Evolutionary conservation across 2,329 filamentous ascomycete species (phyloP).

Genomic region (Trichophaea hybrida): DNA sequence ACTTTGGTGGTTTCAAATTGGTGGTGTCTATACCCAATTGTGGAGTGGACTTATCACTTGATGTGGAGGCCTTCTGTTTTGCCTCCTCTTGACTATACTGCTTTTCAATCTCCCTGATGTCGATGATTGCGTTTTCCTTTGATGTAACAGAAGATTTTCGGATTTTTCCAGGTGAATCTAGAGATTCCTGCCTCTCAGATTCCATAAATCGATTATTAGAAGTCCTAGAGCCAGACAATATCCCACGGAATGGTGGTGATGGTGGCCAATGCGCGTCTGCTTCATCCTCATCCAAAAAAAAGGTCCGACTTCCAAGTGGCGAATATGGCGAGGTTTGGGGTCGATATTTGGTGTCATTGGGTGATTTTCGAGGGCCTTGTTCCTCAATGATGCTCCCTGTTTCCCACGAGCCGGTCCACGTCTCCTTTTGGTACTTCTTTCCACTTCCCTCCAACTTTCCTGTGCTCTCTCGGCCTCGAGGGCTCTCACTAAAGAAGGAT

Average conservation of each 20-base stretch:
- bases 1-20: neutral
- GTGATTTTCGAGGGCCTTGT: slow-evolving; percentile 3
- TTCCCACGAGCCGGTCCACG: slow-evolving; percentile 10
- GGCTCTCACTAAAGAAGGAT: slow-evolving; percentile 23
- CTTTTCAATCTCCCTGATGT: slow-evolving; percentile 17
- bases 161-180: neutral
- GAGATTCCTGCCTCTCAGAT: slow-evolving; percentile 11
- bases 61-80: slow-evolving; percentile 9
- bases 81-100: slow-evolving; percentile 13
- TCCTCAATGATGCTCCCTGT: slow-evolving; percentile 9
- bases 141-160: slow-evolving; percentile 1
- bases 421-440: slow-evolving; percentile 20
- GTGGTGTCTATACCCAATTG: neutral
- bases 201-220: neutral
- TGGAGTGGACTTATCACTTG: neutral
- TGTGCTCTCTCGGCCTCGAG: slow-evolving; percentile 14
- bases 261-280: slow-evolving; percentile 16
- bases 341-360: slow-evolving; percentile 13
- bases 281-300: slow-evolving; percentile 17
- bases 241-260: neutral
- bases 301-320: slow-evolving; percentile 2
- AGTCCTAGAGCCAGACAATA: neutral
- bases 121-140: slow-evolving; percentile 20
- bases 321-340: slow-evolving; percentile 22
- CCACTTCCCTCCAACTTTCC: slow-evolving; percentile 12